These are phyloP conservation scores for Niebla homalea DNA, from an alignment of 495 filamentous ascomycete genomes.

Conservation along the genomic window DNA sequence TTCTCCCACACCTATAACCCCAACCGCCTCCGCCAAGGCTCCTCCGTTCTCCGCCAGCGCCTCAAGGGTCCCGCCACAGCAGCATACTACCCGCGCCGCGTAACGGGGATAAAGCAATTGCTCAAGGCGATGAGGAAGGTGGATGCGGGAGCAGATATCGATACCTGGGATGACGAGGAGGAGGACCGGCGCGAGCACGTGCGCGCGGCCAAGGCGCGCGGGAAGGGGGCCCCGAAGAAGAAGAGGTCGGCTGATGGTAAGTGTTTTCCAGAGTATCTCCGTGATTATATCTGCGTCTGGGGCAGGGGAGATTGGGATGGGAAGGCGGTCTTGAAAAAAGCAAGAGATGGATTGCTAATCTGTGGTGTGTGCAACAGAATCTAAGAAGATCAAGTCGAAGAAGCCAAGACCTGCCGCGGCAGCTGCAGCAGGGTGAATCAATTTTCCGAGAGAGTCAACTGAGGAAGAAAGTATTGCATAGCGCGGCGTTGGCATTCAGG, in stretches of 20 bases:
- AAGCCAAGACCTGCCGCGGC: slow-evolving; percentile 4
- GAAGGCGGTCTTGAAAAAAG: not conserved
- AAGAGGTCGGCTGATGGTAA: slow-evolving; percentile 58
- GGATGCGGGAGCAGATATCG: slow-evolving; percentile 40
- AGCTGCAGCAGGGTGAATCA: not conserved
- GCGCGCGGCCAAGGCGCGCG: slow-evolving; percentile 58
- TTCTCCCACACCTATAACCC: slow-evolving; percentile 90
- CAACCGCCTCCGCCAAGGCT: slow-evolving; percentile 61
- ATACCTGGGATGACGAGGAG: slow-evolving; percentile 58
- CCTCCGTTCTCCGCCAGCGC: slow-evolving; percentile 75
- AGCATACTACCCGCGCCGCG: slow-evolving; percentile 72
- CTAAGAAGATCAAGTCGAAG: slow-evolving; percentile 24
- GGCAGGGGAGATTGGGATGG: slow-evolving; percentile 14
- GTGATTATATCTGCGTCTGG: not conserved
- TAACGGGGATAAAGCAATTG: slow-evolving; percentile 56
- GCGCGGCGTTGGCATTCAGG: not conserved
- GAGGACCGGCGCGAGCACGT: slow-evolving; percentile 69
- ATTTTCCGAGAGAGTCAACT: not conserved
- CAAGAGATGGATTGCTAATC: not conserved
- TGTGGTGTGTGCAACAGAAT: slow-evolving; percentile 13
- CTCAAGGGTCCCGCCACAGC: slow-evolving; percentile 64
- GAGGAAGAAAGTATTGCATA: not conserved
- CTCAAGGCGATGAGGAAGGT: slow-evolving; percentile 36
- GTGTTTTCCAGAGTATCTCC: slow-evolving; percentile 4
- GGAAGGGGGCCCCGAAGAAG: slow-evolving; percentile 88